Evolutionary conservation across 352 stramenopile species (phyloP).

Genomic region (Globisporangium nunn): DNA sequence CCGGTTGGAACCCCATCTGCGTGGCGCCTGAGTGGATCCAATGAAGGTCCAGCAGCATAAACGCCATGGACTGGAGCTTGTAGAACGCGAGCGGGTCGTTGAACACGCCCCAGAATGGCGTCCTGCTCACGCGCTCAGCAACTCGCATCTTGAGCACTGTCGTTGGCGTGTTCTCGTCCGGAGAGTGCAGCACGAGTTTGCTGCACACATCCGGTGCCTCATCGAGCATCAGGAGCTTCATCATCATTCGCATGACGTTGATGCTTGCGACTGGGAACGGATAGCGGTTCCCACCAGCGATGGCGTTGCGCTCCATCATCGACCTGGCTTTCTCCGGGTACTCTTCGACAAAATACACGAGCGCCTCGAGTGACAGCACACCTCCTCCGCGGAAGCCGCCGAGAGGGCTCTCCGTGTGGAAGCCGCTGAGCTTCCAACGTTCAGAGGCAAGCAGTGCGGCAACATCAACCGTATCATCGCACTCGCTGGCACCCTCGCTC

Average conservation of each 20-base stretch:
- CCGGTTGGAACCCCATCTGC: conserved; percentile 80
- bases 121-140: conserved; percentile 71
- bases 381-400: conserved; percentile 73
- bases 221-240: conserved; percentile 80
- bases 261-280: conserved; percentile 79
- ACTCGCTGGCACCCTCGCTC: conserved; percentile 13
- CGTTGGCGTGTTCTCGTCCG: conserved; percentile 21
- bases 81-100: conserved; percentile 59
- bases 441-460: conserved; percentile 43
- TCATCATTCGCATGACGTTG: conserved; percentile 84
- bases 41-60: conserved; percentile 80
- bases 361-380: conserved; percentile 60
- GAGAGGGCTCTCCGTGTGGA: conserved; percentile 75
- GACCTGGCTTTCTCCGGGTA: conserved; percentile 64
- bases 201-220: conserved; percentile 56
- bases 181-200: conserved; percentile 63
- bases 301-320: conserved; percentile 77
- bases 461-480: conserved; percentile 26
- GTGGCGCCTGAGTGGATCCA: conserved; percentile 75
- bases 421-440: conserved; percentile 65
- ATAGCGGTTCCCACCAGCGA: conserved; percentile 68
- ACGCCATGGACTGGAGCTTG: conserved; percentile 79
- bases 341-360: conserved; percentile 72
- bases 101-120: conserved; percentile 78
- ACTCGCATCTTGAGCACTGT: conserved; percentile 69